Conservation (phyloP, 2,329 filamentous ascomycete genomes). For the Pseudohalonectria lignicola region DNA sequence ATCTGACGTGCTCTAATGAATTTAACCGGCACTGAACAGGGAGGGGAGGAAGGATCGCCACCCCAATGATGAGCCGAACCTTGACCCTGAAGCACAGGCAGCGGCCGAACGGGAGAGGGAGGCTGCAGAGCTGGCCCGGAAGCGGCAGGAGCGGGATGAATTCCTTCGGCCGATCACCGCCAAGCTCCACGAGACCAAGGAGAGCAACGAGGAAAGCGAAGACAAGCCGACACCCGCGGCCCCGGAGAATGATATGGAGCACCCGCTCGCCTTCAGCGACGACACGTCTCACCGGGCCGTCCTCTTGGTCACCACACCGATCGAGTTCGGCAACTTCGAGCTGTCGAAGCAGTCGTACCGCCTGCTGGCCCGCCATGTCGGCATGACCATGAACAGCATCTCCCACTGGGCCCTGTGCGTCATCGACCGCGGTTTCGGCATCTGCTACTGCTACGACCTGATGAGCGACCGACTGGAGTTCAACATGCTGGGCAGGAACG, state of each 20-base stretch:
- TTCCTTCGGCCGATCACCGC: conserved; percentile 1
- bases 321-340: conserved; percentile 16
- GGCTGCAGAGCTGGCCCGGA: background rate
- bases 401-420: conserved; percentile 13
- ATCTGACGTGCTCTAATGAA: background rate
- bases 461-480: conserved; percentile 17
- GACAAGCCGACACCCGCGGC: background rate
- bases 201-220: background rate
- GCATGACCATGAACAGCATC: conserved; percentile 17
- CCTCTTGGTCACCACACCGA: conserved; percentile 16
- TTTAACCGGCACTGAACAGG: too few species aligned
- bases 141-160: conserved; percentile 2
- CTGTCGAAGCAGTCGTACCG: conserved; percentile 8
- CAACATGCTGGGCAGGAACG: conserved; percentile 13
- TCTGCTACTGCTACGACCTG: conserved; percentile 16
- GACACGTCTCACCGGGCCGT: conserved; percentile 9
- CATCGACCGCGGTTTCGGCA: conserved; percentile 12
- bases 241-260: background rate
- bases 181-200: background rate
- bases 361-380: conserved; percentile 10
- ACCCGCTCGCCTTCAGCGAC: conserved; percentile 1
- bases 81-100: background rate
- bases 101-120: background rate
- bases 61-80: background rate
- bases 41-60: conserved; percentile 1